Conservation (phyloP, 1,139 yeast species). For the Geotrichum aggregatum region DNA sequence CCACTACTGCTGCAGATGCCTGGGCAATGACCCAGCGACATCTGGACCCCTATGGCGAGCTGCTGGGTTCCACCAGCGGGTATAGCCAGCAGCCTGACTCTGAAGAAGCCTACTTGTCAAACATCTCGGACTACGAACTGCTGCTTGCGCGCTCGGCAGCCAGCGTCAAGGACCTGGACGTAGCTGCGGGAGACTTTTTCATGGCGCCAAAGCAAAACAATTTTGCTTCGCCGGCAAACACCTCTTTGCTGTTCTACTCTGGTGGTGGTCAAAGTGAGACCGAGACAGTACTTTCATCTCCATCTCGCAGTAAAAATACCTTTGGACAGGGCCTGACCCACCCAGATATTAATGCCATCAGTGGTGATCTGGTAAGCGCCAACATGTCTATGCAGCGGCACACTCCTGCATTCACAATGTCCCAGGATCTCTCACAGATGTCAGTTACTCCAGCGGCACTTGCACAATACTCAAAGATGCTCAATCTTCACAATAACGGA, state of each 20-base stretch:
- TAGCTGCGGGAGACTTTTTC: slow-evolving; percentile 17
- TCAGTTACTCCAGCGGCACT: slow-evolving; percentile 31
- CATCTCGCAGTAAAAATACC: no score
- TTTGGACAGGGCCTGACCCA: slow-evolving; percentile 12
- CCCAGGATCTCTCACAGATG: slow-evolving; percentile 21
- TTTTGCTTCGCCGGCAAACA: slow-evolving; percentile 11
- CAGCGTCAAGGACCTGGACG: slow-evolving; percentile 17
- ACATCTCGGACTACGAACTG: not conserved
- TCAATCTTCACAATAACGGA: slow-evolving; percentile 13
- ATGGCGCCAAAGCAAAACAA: slow-evolving; percentile 18
- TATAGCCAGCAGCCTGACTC: not conserved
- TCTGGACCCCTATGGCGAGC: not conserved
- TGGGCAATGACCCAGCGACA: slow-evolving; percentile 1
- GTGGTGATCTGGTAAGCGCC: slow-evolving; percentile 11
- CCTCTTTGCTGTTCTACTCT: slow-evolving; percentile 10
- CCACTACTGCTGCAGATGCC: not conserved
- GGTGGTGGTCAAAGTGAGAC: not conserved
- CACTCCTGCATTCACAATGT: slow-evolving; percentile 17
- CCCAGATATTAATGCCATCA: slow-evolving; percentile 6
- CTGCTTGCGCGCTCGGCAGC: not conserved
- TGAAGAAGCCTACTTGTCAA: not conserved
- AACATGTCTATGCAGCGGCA: no score
- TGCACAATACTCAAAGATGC: slow-evolving; percentile 31
- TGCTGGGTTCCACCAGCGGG: not conserved
- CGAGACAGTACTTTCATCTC: not conserved